phyloP scores from a whole-genome alignment of 768 basidiomycete species.

The Russula earlei region DNA sequence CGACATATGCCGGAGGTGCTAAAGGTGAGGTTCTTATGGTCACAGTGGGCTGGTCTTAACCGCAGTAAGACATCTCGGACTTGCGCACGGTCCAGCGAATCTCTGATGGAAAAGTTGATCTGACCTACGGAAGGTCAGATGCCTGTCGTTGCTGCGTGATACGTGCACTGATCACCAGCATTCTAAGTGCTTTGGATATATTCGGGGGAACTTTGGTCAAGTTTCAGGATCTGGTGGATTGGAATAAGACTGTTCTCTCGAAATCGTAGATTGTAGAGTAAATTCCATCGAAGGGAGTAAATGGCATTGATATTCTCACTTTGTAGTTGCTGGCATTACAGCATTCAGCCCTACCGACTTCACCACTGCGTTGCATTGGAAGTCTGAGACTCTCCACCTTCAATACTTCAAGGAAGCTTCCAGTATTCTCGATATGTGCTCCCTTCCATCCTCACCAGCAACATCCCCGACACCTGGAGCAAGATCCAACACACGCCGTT shows the following conservation, averaged over 20 bases:
- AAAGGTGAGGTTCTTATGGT: slow-evolving; percentile 44
- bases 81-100: slow-evolving; percentile 70
- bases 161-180: neutral
- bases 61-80: slow-evolving; percentile 59
- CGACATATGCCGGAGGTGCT: slow-evolving; percentile 96
- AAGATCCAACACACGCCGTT: slow-evolving; percentile 83
- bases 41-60: neutral
- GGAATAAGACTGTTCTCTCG: slow-evolving; percentile 10
- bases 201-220: slow-evolving; percentile 58
- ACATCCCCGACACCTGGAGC: slow-evolving; percentile 86
- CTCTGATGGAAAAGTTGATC: slow-evolving; percentile 74
- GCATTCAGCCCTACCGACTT: neutral
- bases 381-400: slow-evolving; percentile 18
- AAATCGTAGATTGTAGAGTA: neutral
- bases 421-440: slow-evolving; percentile 75
- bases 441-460: slow-evolving; percentile 70
- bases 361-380: neutral
- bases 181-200: slow-evolving; percentile 50
- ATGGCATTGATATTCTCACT: slow-evolving; percentile 41
- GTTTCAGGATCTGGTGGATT: slow-evolving; percentile 43
- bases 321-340: slow-evolving; percentile 3
- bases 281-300: too few species aligned
- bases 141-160: neutral
- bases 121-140: slow-evolving; percentile 73
- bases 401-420: slow-evolving; percentile 72